phyloP scores from a whole-genome alignment of 305 asterid species.

The Fraxinus floribunda region DNA sequence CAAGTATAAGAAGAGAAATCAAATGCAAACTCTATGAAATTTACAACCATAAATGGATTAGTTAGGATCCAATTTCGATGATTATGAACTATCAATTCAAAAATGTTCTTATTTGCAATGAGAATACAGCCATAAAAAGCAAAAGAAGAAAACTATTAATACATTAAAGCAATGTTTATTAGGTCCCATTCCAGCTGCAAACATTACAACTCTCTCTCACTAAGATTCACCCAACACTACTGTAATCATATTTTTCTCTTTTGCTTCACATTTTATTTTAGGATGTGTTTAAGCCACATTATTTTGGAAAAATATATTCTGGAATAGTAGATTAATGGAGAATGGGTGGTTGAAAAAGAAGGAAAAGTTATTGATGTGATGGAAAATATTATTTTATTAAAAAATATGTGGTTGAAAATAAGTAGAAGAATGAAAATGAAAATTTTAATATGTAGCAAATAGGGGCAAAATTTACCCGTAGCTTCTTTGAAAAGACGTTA shows the following conservation, averaged over 20 bases:
- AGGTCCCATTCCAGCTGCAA: neutral
- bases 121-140: neutral
- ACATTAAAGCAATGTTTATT: neutral
- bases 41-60: neutral
- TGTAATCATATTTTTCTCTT: neutral
- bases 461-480: neutral
- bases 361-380: too few species aligned
- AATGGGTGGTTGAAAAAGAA: too few species aligned
- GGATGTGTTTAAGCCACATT: too few species aligned
- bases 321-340: too few species aligned
- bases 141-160: neutral
- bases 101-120: neutral
- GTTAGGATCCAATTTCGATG: neutral
- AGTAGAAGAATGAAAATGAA: too few species aligned
- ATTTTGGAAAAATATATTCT: too few species aligned
- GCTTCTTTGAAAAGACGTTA: neutral
- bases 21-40: neutral
- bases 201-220: neutral
- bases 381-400: too few species aligned
- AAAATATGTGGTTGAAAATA: too few species aligned
- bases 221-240: neutral
- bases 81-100: neutral
- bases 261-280: neutral
- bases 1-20: neutral
- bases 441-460: too few species aligned